A percentile compares a stretch with the other conserved stretches of the same genome.
phyloP scores from a whole-genome alignment of 441 rosid species.

The Theobroma grandiflorum region DNA sequence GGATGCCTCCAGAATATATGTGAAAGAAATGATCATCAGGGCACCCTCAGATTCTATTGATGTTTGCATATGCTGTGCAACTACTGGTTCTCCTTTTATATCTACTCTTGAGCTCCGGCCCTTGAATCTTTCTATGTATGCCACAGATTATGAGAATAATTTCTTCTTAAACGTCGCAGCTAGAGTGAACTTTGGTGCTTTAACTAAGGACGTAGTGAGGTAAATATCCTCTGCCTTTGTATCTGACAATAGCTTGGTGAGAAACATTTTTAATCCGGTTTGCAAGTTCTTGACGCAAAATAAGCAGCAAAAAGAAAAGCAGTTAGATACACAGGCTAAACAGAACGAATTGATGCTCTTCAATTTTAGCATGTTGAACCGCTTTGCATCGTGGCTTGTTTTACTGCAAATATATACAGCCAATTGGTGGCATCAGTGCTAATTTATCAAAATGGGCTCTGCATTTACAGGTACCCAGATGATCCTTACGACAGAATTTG shows the following conservation, averaged over 20 bases:
- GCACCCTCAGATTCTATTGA: constrained; percentile 79
- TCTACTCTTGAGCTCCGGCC: constrained; percentile 95
- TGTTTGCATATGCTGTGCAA: constrained; percentile 89
- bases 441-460: neutral
- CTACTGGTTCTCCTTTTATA: constrained; percentile 87
- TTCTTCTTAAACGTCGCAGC: constrained; percentile 91
- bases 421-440: neutral
- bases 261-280: neutral
- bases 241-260: neutral
- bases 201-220: constrained; percentile 68
- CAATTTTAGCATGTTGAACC: neutral
- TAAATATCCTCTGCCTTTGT: constrained; percentile 34
- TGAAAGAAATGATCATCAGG: constrained; percentile 80
- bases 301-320: no score
- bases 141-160: constrained; percentile 80
- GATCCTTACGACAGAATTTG: constrained; percentile 98
- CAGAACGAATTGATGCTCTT: neutral
- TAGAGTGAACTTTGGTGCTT: constrained; percentile 93
- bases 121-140: constrained; percentile 85
- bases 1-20: constrained; percentile 75
- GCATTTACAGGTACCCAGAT: constrained; percentile 84
- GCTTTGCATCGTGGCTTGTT: neutral
- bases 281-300: neutral
- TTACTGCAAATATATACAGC: neutral
- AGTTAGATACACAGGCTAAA: neutral